Evolutionary conservation across 2,329 filamentous ascomycete species (phyloP).

Genomic region (Fusarium phyllophilum): DNA sequence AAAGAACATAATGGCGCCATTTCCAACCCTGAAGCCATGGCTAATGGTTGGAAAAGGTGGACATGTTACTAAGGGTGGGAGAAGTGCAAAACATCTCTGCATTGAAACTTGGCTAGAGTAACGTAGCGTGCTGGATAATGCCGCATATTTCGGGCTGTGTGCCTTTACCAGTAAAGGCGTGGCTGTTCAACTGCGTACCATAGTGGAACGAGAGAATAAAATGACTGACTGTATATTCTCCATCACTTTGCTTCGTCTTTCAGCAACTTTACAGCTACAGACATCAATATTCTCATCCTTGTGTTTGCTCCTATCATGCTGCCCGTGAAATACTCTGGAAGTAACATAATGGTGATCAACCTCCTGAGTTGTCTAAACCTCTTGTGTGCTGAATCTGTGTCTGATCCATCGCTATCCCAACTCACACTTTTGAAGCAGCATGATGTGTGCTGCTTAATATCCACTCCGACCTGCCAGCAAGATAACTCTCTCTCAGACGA

Average conservation of each 20-base stretch:
- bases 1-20: rapidly evolving
- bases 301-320: background rate
- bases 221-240: too few species aligned
- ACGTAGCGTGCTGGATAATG: too few species aligned
- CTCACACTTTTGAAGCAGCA: background rate
- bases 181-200: background rate
- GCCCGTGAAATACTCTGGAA: background rate
- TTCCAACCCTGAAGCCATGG: rapidly evolving
- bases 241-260: background rate
- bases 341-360: background rate
- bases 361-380: background rate
- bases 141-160: background rate
- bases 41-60: background rate
- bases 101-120: rapidly evolving
- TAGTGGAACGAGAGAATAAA: too few species aligned
- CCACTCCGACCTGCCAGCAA: background rate
- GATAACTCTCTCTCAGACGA: background rate
- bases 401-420: background rate
- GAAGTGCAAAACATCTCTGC: too few species aligned
- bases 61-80: too few species aligned
- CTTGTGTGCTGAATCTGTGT: background rate
- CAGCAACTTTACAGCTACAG: background rate
- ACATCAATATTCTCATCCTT: too few species aligned
- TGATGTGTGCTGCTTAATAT: background rate
- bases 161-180: rapidly evolving